phyloP scores from a whole-genome alignment of 805 yeast species.

The Kazachstania taianensis region DNA sequence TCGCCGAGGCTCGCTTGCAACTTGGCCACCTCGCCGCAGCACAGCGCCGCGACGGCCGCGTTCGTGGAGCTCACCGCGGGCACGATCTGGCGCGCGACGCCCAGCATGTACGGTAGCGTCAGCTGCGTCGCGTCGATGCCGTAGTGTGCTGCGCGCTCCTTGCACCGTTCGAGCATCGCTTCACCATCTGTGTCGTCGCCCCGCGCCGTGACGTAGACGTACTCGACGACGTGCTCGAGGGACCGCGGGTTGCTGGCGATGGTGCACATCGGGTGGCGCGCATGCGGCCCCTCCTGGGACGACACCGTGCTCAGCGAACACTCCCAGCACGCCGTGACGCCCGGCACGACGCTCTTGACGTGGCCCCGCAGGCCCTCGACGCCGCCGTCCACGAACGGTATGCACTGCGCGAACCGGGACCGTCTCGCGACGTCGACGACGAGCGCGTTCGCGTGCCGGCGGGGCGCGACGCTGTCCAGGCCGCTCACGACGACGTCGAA shows the following conservation, averaged over 20 bases:
- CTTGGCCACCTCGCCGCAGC: constrained; percentile 80
- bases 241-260: constrained; percentile 89
- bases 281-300: constrained; percentile 34
- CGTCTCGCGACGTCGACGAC: constrained; percentile 54
- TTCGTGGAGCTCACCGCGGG: constrained; percentile 94
- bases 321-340: constrained; percentile 83
- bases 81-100: constrained; percentile 82
- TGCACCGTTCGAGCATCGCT: constrained; percentile 47
- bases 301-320: constrained; percentile 75
- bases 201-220: constrained; percentile 69
- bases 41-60: constrained; percentile 81
- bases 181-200: constrained; percentile 53
- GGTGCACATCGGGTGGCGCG: constrained; percentile 78
- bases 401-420: constrained; percentile 37
- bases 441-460: constrained; percentile 77
- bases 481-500: constrained; percentile 79
- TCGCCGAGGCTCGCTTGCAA: constrained; percentile 54
- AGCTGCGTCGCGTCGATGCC: constrained; percentile 57
- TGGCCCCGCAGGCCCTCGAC: constrained; percentile 94
- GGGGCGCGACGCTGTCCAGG: constrained; percentile 77
- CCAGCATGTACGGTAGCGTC: constrained; percentile 60
- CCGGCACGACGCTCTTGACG: constrained; percentile 76
- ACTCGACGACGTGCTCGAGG: constrained; percentile 91
- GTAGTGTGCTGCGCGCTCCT: constrained; percentile 50
- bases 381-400: constrained; percentile 86